A percentile compares a stretch with the other conserved stretches of the same genome.
These are phyloP conservation scores for Kwoniella botswanensis DNA, from an alignment of 768 basidiomycete genomes.

Conservation along the genomic window DNA sequence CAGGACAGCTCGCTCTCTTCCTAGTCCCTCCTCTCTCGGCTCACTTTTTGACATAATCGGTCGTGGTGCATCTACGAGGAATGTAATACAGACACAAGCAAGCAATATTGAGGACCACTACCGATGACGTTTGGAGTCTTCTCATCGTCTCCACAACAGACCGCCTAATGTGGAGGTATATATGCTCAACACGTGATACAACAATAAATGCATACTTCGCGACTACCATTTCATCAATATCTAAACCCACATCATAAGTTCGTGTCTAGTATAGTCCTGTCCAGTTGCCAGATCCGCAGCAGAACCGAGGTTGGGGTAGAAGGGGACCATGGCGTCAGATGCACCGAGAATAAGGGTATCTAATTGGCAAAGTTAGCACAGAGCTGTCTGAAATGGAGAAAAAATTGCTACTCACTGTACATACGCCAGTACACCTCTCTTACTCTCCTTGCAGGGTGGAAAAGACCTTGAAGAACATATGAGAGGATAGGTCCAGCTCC, in stretches of 20 bases:
- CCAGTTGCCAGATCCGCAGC: slow-evolving; percentile 68
- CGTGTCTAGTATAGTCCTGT: slow-evolving; percentile 54
- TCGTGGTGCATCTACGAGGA: no score
- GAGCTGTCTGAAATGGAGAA: background rate
- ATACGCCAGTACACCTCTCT: slow-evolving; percentile 97
- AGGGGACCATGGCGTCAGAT: slow-evolving; percentile 87
- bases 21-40: background rate
- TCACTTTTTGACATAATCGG: slow-evolving; percentile 10
- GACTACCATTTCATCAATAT: background rate
- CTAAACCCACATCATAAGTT: slow-evolving; percentile 52
- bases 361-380: slow-evolving; percentile 25
- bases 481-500: slow-evolving; percentile 91
- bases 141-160: no score
- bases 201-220: background rate
- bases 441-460: slow-evolving; percentile 96
- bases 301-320: slow-evolving; percentile 89
- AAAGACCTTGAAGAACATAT: slow-evolving; percentile 91
- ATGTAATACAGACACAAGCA: background rate
- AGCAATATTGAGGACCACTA: background rate
- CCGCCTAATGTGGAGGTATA: background rate
- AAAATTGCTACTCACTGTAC: slow-evolving; percentile 70
- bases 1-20: background rate
- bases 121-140: background rate
- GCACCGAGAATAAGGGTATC: slow-evolving; percentile 79
- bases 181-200: background rate